Base-by-base conservation (phyloP, 345 rosid species). In the Rhodamnia argentea region DNA sequence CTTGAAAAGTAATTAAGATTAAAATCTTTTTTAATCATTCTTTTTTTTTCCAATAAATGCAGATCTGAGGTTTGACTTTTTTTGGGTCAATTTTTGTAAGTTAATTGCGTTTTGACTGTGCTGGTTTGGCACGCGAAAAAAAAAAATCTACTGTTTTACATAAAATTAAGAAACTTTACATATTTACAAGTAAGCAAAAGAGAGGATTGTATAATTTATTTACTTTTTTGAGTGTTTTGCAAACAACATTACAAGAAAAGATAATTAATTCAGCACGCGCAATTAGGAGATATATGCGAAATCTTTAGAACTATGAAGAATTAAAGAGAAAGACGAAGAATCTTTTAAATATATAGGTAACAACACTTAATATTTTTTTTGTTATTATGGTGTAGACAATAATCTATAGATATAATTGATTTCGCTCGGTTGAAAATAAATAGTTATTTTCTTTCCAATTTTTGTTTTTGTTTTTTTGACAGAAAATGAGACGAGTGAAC, bases 141-240 rank as follows among this genome's bases (percentile, higher is more conserved):
- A 5, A 59, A 59, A 59, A 27, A 5, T 60, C 37, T 62, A 62
- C 0, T 62, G 20, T 59, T 14, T 27, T 27, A 37, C 29, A 62
- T 62, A 14, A 27, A 27, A 62, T 29, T 62, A 22, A 0, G 7
- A 14, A 15, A 7, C 22, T 62, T 62, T 62, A 0, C 10, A 5
- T 27, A 27, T 59, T 59, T 59, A n/a, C 12, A n/a, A 29, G 18
- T 18, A 64, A 64, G 78, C 1, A 0, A 64, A 32, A 64, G 23
- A 16, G 3, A 64, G 13, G 6, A 32, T 16, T 37, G 44, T 4
- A 22, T 32, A 32, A 32, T 8, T 47, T 47, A n/a, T n/a, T n/a
- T n/a, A n/a, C n/a, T 47, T 2, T 64, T 18, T 9, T 2, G 0
- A 8, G 22, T 32, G 3, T 32, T 4, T 64, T 18, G 24, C 20